Evolutionary conservation across 768 basidiomycete genomes (phyloP), one percentile per base, ranked within the genome.

Genomic region (Boletus barrowsii): DNA sequence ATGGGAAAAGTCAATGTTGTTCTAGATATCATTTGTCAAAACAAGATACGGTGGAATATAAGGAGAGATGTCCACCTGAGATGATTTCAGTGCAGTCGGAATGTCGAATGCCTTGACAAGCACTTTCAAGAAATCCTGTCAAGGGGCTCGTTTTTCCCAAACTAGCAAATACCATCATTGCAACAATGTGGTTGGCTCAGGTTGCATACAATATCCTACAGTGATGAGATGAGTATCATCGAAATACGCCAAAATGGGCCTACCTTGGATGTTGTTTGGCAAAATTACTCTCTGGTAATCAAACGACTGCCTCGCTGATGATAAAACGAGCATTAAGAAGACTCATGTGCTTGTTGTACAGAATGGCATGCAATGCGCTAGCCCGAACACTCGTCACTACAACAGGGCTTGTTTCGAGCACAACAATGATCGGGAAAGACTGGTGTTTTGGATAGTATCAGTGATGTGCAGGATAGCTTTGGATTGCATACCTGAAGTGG

Each of bases 131-230:
- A 94, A 98, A 60, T 98, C 95, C 56, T 92, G 86, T 55, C 90
- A 81, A 22, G 87, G 77, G 0, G 76, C 74, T n/a, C 95, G 79
- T 71, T 98, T 99, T 70, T 99, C 97, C 17, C 90, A 83, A 10
- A 96, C 83, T 17, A 98, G 80, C 3, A 85, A 80, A 68, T 93
- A 98, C 97, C 97, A 99, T 29, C 86, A 80, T 53, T 90, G 86
- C 24, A 98, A 74, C 32, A 96, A 71, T 2, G 97, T 94, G 3
- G 79, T 75, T 0, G 90, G 88, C 13, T 74, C 72, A 3, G 84
- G 79, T 49, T 84, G 77, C 55, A 79, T 72, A 11, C 87, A 83
- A 66, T 82, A 90, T 3, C 91, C 91, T 88, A 40, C 29, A 15
- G 18, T 5, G 24, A 44, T 35, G 29, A 45, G 59, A 30, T 52